Conservation (phyloP, 208 protist species). For the Novymonas esmeraldas region DNA sequence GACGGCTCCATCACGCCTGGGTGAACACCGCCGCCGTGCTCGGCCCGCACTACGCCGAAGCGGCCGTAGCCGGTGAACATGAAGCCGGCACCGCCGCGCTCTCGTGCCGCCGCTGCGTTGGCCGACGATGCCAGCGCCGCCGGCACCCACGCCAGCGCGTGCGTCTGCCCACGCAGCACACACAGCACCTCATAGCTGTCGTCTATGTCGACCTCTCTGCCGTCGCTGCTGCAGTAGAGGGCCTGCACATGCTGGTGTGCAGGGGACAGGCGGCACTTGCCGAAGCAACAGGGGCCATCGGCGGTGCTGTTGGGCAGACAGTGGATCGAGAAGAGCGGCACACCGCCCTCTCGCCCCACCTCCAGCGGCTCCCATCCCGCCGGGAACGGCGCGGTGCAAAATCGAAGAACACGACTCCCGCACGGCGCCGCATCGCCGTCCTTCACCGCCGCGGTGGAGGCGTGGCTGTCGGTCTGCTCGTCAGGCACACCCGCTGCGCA, state of each 20-base stretch:
- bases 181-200: slow-evolving; percentile 53
- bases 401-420: slow-evolving; percentile 15
- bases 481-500: neutral
- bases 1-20: slow-evolving; percentile 48
- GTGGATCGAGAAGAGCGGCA: slow-evolving; percentile 43
- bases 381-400: slow-evolving; percentile 33
- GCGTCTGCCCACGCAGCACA: slow-evolving; percentile 23
- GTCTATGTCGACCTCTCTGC: slow-evolving; percentile 30
- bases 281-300: slow-evolving; percentile 31
- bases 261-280: slow-evolving; percentile 46
- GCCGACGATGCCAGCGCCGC: slow-evolving; percentile 18
- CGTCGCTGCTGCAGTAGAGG: slow-evolving; percentile 37
- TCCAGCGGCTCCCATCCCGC: slow-evolving; percentile 36
- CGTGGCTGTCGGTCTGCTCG: neutral
- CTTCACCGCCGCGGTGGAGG: neutral
- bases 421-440: neutral
- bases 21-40: slow-evolving; percentile 38
- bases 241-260: slow-evolving; percentile 37
- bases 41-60: slow-evolving; percentile 44
- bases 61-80: slow-evolving; percentile 30
- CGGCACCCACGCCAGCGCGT: slow-evolving; percentile 38
- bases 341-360: slow-evolving; percentile 38
- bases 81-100: neutral
- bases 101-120: neutral
- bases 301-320: neutral